Evolutionary conservation across 2,329 filamentous ascomycete genomes (phyloP), one percentile per base, ranked within the genome.

Genomic region (Tolypocladium ovalisporum): DNA sequence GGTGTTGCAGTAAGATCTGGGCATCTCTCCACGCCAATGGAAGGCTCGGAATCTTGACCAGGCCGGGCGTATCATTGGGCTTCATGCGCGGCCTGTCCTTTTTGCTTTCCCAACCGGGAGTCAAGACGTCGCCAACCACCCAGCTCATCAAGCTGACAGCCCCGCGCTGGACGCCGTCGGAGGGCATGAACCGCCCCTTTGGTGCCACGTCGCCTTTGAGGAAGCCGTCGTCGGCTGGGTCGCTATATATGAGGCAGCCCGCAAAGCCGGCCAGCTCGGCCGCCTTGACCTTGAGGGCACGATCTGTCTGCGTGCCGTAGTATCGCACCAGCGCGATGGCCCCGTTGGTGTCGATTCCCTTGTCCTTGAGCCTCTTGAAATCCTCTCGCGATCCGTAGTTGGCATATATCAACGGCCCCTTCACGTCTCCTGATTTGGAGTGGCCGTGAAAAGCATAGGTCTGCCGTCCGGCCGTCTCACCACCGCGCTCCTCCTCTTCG

Each of bases 1-100:
- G 78, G 1, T 84, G 81, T 65, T 90, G 81, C 17, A 99, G 77
- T 15, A 99, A 76, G 27, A 83, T 79, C 68, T 94, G 84, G 0
- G 94, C 93, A 71, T 97, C 90, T 62, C 88, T 83, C 90, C 90
- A 97, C 7, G 93, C 83, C 24, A 99, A 76, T 1, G 94, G 94
- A 53, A 99, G 74, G 70, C 91, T 97, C 0, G 94, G 94, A 51
- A 97, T 97, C 55, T 87, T 82, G 29, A 86, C 82, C 17, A 99
- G 77, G 0, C 85, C 92, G 2, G 82, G 75, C 52, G 87, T 88
- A 54, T 93, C 82, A 27, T 87, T 82, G 24, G 85, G 81, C 54
- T 83, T 78, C 65, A 94, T 77, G 54, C 90, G 82, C 49, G 85
- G 81, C 47, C 82, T 74, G 8, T 82, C 81, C 63, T 83, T 78